These are phyloP conservation scores for Teunomyces barrocoloradensis DNA, from an alignment of 805 yeast genomes.

Conservation along the genomic window DNA sequence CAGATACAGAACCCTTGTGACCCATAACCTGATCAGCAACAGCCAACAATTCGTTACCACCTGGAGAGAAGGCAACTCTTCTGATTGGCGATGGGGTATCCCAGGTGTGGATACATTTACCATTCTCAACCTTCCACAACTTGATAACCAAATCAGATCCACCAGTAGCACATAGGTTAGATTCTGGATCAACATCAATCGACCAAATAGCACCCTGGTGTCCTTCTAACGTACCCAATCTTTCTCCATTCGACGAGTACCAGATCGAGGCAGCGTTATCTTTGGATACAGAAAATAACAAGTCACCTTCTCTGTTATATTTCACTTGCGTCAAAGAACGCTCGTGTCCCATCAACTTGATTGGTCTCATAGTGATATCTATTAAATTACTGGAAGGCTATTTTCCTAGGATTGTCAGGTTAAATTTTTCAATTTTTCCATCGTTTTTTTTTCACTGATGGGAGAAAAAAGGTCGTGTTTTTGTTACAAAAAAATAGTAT, in stretches of 20 bases:
- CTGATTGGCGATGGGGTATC: conserved; percentile 81
- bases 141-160: conserved; percentile 85
- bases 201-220: conserved; percentile 96
- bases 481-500: background rate
- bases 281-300: conserved; percentile 87
- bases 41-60: conserved; percentile 63
- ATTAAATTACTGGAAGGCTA: background rate
- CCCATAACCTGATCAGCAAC: conserved; percentile 94
- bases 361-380: conserved; percentile 39
- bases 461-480: conserved; percentile 5
- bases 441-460: conserved; percentile 11
- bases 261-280: conserved; percentile 88
- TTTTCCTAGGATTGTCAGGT: conserved; percentile 4
- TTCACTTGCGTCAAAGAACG: conserved; percentile 97
- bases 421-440: conserved; percentile 14
- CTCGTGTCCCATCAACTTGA: conserved; percentile 87
- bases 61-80: conserved; percentile 82
- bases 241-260: conserved; percentile 94
- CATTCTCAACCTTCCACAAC: conserved; percentile 80
- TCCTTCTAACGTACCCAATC: conserved; percentile 82
- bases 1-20: conserved; percentile 67
- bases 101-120: conserved; percentile 73
- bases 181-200: conserved; percentile 73
- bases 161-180: conserved; percentile 78
- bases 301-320: conserved; percentile 93